phyloP scores from a whole-genome alignment of 75 land plant genomes.

The Adiantum capillusveneris region DNA sequence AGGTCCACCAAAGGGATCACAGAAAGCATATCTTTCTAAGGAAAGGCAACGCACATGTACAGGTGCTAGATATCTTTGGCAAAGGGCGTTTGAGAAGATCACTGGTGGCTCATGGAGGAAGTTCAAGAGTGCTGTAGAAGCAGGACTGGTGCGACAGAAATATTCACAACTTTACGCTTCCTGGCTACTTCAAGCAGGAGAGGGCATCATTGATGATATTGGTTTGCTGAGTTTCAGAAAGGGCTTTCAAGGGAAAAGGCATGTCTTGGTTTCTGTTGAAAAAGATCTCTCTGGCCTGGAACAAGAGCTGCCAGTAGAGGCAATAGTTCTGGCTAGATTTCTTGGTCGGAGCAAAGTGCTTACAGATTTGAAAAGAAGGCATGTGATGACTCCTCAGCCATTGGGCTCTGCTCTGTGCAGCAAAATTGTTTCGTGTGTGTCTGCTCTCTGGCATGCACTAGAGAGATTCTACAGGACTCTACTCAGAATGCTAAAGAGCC shows the following conservation, averaged over 20 bases:
- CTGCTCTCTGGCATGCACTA: neutral
- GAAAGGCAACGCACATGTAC: neutral
- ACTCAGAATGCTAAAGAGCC: neutral
- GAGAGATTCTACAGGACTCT: neutral
- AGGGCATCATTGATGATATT: neutral
- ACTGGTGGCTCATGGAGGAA: neutral
- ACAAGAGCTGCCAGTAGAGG: slow-evolving; percentile 1
- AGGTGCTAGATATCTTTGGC: neutral
- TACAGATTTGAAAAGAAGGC: too few species aligned
- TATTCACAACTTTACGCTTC: slow-evolving; percentile 1
- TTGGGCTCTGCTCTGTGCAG: too few species aligned
- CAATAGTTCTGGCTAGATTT: slow-evolving; percentile 2
- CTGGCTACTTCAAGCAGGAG: neutral
- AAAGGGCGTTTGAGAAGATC: neutral
- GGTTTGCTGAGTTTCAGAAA: neutral
- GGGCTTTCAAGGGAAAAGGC: neutral
- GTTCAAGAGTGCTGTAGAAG: neutral
- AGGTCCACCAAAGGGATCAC: slow-evolving; percentile 3
- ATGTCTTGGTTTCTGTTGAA: neutral
- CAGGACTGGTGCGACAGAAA: neutral
- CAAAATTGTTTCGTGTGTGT: neutral
- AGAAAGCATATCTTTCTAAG: neutral
- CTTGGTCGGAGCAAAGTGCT: too few species aligned
- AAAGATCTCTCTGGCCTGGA: neutral
- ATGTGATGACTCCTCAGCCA: too few species aligned